phyloP scores from a whole-genome alignment of 352 stramenopile genomes.

The Peronospora destructor region DNA sequence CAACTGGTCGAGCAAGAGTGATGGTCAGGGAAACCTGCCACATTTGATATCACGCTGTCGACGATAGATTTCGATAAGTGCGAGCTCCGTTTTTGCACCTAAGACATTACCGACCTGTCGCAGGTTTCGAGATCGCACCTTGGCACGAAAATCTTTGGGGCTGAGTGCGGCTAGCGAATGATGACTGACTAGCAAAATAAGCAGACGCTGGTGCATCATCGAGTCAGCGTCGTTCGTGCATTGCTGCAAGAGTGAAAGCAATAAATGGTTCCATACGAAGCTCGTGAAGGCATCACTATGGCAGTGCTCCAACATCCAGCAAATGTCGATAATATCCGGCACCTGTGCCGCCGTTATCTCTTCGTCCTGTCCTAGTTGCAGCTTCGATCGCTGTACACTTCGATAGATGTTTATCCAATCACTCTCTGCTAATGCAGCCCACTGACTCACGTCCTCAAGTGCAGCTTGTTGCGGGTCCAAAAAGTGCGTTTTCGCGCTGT shows the following conservation, averaged over 20 bases:
- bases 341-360: slow-evolving; percentile 4
- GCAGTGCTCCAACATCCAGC: slow-evolving; percentile 34
- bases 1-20: slow-evolving; percentile 27
- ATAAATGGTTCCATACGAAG: slow-evolving; percentile 53
- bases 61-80: slow-evolving; percentile 44
- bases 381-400: slow-evolving; percentile 10
- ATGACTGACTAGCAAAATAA: slow-evolving; percentile 26
- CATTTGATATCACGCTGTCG: slow-evolving; percentile 22
- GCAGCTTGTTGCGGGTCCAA: slow-evolving; percentile 21
- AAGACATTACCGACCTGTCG: slow-evolving; percentile 29
- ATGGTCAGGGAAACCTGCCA: slow-evolving; percentile 33
- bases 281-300: slow-evolving; percentile 32
- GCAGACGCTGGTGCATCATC: slow-evolving; percentile 12
- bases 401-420: slow-evolving; percentile 40
- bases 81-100: slow-evolving; percentile 35
- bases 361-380: slow-evolving; percentile 4
- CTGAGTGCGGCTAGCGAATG: slow-evolving; percentile 27
- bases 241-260: slow-evolving; percentile 30
- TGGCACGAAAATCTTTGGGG: slow-evolving; percentile 51
- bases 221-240: neutral
- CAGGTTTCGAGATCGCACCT: slow-evolving; percentile 44
- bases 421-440: slow-evolving; percentile 28
- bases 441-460: slow-evolving; percentile 20
- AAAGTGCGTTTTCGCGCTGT: slow-evolving; percentile 28
- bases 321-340: slow-evolving; percentile 22